Evolutionary conservation across 768 basidiomycete genomes (phyloP), one percentile per base, ranked within the genome.

Genomic region (Psilocybe cubensis): DNA sequence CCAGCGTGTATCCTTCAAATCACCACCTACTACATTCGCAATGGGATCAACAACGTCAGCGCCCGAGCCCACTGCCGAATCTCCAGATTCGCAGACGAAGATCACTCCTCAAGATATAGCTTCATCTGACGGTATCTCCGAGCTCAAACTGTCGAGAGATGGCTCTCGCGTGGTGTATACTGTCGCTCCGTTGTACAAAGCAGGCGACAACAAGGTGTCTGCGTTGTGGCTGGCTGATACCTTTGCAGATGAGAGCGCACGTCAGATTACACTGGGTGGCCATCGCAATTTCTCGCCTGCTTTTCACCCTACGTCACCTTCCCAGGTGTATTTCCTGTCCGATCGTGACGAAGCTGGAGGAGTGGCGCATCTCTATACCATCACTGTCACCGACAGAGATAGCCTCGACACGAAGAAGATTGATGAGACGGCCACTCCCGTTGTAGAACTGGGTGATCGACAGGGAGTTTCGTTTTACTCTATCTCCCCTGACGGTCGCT

Each of bases 161-260:
- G 59, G 59, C 33, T 31, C 44, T 2, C 40, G 47, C n/a, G 47
- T 57, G 11, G 29, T 54, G 2, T 60, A 60, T 21, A 38, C 52
- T 24, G 45, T 47, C 17, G 51, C 55, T 14, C 59, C 59, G 7
- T 29, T 45, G 3, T 59, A 55, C 53, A 59, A 56, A 20, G 33
- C 41, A 38, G 58, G 54, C 12, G 58, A 59, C 21, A 43, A 59
- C 31, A 59, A 46, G 42, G 51, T 49, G 1, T 55, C 58, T 17
- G 58, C 58, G 8, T 17, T 59, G 10, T 59, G 58, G 58, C 17
- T 52, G 18, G 58, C 58, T 21, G 54, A 59, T 12, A 59, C 58
- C 5, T 49, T 45, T 28, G 20, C 23, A 18, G 53, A 55, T n/a
- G 48, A 38, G n/a, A 59, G 58, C 27, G 58, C 58, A 20, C 49